These are phyloP conservation scores for Lathyrus oleraceus DNA, from an alignment of 306 rosid genomes.

Conservation along the genomic window DNA sequence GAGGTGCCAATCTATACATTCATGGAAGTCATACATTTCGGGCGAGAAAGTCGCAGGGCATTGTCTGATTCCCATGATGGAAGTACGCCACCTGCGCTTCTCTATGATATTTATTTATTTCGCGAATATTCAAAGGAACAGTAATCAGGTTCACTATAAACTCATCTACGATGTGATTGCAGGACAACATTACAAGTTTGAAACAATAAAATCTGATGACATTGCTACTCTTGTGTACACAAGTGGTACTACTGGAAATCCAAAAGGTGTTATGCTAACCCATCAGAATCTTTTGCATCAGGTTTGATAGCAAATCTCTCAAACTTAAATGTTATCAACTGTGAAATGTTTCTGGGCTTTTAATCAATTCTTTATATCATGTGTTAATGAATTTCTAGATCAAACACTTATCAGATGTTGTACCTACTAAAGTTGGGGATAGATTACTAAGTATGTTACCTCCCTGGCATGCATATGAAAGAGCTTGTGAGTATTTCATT, in stretches of 20 bases:
- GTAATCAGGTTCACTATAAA: conserved; percentile 17
- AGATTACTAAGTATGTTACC: conserved; percentile 92
- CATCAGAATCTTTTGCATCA: conserved; percentile 92
- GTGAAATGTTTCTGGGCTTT: conserved; percentile 21
- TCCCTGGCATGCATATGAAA: conserved; percentile 97
- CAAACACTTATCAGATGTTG: conserved; percentile 66
- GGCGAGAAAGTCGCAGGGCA: conserved; percentile 60
- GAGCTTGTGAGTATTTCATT: conserved; percentile 85
- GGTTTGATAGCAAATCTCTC: conserved; percentile 53
- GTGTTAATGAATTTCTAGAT: conserved; percentile 50
- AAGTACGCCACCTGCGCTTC: conserved; percentile 49
- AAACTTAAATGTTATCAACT: neutral
- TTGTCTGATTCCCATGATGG: conserved; percentile 48
- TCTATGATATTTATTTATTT: neutral
- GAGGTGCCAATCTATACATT: conserved; percentile 59
- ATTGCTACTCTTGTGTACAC: conserved; percentile 88
- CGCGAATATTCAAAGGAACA: conserved; percentile 13
- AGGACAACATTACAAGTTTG: conserved; percentile 54
- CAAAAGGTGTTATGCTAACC: conserved; percentile 92
- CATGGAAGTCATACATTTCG: conserved; percentile 63
- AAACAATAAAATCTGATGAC: conserved; percentile 75
- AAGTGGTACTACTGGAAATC: conserved; percentile 95
- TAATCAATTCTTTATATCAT: conserved; percentile 24
- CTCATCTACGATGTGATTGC: conserved; percentile 45
- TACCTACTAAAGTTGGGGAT: conserved; percentile 80